Evolutionary conservation across 2,329 filamentous ascomycete species (phyloP).

Genomic region (Neonectria sp.): DNA sequence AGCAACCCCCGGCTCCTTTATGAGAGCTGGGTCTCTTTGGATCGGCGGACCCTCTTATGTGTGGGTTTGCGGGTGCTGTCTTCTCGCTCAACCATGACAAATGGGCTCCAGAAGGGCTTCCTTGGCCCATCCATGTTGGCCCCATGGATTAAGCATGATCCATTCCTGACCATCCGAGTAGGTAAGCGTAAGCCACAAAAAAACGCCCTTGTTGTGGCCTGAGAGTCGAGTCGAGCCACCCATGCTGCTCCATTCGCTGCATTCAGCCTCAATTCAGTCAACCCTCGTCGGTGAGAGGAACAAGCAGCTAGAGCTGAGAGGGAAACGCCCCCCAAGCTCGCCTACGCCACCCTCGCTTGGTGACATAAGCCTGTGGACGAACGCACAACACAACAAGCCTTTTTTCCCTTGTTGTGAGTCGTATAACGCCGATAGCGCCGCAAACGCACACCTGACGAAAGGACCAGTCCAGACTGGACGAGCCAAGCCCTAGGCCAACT

Average conservation of each 20-base stretch:
- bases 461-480: slow-evolving; percentile 42
- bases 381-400: background rate
- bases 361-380: background rate
- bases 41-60: slow-evolving; percentile 22
- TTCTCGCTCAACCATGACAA: slow-evolving; percentile 44
- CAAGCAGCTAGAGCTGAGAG: too few species aligned
- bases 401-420: background rate
- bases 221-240: slow-evolving; percentile 2
- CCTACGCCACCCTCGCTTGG: background rate
- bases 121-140: background rate
- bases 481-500: slow-evolving; percentile 35
- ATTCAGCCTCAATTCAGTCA: slow-evolving; percentile 33
- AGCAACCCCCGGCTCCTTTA: slow-evolving; percentile 12
- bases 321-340: background rate
- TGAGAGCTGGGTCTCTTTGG: slow-evolving; percentile 27
- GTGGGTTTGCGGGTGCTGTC: background rate
- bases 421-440: slow-evolving; percentile 28
- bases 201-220: slow-evolving; percentile 31
- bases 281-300: too few species aligned
- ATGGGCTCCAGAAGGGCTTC: slow-evolving; percentile 24
- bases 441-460: slow-evolving; percentile 35
- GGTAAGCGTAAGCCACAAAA: slow-evolving; percentile 27
- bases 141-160: slow-evolving; percentile 28
- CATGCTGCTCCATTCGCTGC: slow-evolving; percentile 1
- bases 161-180: slow-evolving; percentile 16